Evolutionary conservation across 169 alveolate genomes (phyloP).

Genomic region (Fabrea salina): DNA sequence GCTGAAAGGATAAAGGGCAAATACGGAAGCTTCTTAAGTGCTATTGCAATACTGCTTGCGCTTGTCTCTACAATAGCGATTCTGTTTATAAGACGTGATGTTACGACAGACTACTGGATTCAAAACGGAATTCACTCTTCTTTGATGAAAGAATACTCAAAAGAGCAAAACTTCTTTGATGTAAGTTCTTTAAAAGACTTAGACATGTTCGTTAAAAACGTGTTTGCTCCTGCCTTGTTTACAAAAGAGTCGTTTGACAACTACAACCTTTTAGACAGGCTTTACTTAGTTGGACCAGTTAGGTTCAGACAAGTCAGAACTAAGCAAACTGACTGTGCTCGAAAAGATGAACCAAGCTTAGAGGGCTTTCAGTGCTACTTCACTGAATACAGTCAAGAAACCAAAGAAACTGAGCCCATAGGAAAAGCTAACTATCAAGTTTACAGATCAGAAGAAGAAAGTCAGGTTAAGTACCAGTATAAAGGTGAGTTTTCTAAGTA

Average conservation of each 20-base stretch:
- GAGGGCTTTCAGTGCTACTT: background rate
- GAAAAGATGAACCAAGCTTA: background rate
- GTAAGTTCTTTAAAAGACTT: background rate
- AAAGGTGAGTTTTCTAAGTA: background rate
- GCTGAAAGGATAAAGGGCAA: background rate
- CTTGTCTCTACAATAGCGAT: background rate
- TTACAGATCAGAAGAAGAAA: background rate
- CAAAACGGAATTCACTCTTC: background rate
- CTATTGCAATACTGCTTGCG: background rate
- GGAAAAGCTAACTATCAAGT: too few relatives aligned
- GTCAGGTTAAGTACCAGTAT: background rate
- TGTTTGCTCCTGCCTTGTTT: background rate
- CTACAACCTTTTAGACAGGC: background rate
- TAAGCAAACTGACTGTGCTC: background rate
- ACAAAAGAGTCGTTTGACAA: background rate
- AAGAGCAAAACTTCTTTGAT: background rate
- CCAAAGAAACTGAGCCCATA: too few relatives aligned
- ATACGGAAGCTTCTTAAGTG: background rate
- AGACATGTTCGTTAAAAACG: background rate
- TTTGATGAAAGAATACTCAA: background rate
- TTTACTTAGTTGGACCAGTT: background rate
- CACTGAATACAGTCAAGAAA: background rate
- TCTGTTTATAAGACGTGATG: background rate
- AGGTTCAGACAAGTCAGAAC: slow-evolving; percentile 9
- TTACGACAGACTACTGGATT: background rate